Evolutionary conservation across 2,329 filamentous ascomycete genomes (phyloP).

Genomic region (Neopestalotiopsis rosae): DNA sequence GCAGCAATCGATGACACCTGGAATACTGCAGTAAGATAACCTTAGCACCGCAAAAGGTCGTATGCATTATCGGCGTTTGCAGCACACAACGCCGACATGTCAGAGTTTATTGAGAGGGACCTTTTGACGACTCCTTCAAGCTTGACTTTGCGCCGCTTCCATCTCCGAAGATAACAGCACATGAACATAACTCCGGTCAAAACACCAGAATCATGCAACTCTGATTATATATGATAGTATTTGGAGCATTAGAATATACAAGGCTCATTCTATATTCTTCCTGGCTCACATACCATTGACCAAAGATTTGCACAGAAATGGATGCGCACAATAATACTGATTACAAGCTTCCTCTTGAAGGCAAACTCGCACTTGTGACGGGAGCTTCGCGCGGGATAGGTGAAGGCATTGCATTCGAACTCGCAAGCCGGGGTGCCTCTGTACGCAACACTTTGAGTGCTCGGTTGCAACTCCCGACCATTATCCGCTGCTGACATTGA

Average conservation of each 20-base stretch:
- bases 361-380: slow-evolving; percentile 45
- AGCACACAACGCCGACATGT: neutral
- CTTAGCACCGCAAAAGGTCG: neutral
- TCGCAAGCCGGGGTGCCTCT: slow-evolving; percentile 52
- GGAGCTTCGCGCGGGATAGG: slow-evolving; percentile 55
- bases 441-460: slow-evolving; percentile 49
- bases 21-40: neutral
- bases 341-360: slow-evolving; percentile 19
- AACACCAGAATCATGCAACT: too few relatives aligned
- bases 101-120: neutral
- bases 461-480: slow-evolving; percentile 21
- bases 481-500: neutral
- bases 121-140: neutral
- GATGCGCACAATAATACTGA: neutral
- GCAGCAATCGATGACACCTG: neutral
- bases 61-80: neutral
- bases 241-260: too few relatives aligned
- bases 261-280: too few relatives aligned
- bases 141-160: neutral
- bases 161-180: neutral
- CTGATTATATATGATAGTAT: too few relatives aligned
- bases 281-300: neutral
- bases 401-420: slow-evolving; percentile 50
- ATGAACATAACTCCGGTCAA: neutral
- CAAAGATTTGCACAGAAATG: neutral